Evolutionary conservation across 2,329 filamentous ascomycete genomes (phyloP).

Genomic region (Clonostachys solani): DNA sequence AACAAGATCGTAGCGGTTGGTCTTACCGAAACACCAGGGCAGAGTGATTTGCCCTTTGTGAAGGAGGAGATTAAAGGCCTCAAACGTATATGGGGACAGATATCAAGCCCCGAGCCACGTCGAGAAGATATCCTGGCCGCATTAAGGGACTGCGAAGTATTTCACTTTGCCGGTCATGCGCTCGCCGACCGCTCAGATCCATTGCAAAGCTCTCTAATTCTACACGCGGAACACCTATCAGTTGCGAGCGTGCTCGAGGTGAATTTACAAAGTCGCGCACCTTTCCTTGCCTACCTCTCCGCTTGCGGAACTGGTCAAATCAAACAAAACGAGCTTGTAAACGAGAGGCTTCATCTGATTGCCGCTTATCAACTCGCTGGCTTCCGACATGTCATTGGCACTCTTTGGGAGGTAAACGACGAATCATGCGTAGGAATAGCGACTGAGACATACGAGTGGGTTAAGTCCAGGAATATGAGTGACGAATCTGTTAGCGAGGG

Average conservation of each 20-base stretch:
- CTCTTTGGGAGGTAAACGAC: background rate
- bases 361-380: background rate
- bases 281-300: background rate
- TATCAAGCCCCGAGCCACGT: no score
- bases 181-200: background rate
- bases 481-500: background rate
- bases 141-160: background rate
- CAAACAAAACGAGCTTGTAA: background rate
- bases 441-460: background rate
- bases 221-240: constrained; percentile 6
- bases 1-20: no score
- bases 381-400: background rate
- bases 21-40: no score
- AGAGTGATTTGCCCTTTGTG: background rate
- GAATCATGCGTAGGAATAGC: background rate
- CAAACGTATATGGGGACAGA: no score
- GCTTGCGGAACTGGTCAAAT: background rate
- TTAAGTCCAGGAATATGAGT: background rate
- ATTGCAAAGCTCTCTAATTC: background rate
- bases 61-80: background rate
- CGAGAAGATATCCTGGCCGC: background rate
- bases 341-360: background rate
- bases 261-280: constrained; percentile 5
- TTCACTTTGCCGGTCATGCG: background rate
- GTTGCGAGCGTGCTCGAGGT: constrained; percentile 35